Base-by-base conservation (phyloP, 371 early-diverging fungal species). In the Amoeboradix gromovi region DNA sequence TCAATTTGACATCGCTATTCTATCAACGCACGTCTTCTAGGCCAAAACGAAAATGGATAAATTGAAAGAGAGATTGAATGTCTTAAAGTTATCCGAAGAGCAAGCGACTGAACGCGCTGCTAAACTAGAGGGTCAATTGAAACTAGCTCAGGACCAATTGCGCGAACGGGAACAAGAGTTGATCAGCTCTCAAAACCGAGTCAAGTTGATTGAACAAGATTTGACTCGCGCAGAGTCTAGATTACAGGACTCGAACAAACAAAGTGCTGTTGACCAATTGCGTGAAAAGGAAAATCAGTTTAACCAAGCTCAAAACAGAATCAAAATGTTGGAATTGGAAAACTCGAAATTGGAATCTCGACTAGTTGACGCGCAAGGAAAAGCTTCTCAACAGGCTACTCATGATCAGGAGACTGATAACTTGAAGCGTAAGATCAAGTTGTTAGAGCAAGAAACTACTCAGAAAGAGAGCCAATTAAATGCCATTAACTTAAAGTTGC, bases 41-140 rank as follows among this genome's bases (percentile, higher is more conserved):
- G 48, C 48, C 48, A 48, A 48, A 48, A n/a, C n/a, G n/a, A n/a
- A 5, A 22, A 48, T 48, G 48, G 48, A 48, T 22, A 48, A 48
- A 48, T 22, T 48, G 12, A 48, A 48, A 48, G 48, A 48, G 22
- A 48, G 48, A 48, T 48, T 48, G 48, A 48, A 48, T 48, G 48
- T 22, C 22, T 22, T 48, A 48, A 48, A 48, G 22, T 5, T 48
- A 48, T 48, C 48, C 5, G 48, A 48, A 22, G 88, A 89, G 66
- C 78, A 76, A 17, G 82, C 85, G 69, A 77, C 71, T 70, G 79
- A 78, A 67, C 81, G 81, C 66, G 86, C 86, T 69, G 87, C 87
- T 68, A 77, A 80, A 32, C 81, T 84, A 67, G 85, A 84, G 75
- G 75, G 72, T 31, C 77, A 80, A 66, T 77, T 80, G 74, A 89